Conservation (phyloP, 208 protist species). For the Leishmania major region DNA sequence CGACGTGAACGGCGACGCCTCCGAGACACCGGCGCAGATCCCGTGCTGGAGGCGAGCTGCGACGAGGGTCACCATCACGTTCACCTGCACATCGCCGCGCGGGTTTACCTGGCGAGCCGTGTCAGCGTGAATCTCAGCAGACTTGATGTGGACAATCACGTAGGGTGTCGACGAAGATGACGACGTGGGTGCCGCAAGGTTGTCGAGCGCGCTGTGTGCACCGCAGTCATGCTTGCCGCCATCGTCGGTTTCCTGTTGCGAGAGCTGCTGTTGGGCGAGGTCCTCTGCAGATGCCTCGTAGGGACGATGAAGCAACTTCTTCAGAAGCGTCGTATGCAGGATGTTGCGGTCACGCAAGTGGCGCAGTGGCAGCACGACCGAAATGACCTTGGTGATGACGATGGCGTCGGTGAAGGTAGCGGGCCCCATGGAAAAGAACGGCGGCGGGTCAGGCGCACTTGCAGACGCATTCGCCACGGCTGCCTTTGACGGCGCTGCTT, state of each 20-base stretch:
- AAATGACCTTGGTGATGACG: slow-evolving; percentile 29
- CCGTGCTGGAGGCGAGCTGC: slow-evolving; percentile 52
- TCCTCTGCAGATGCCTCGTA: slow-evolving; percentile 33
- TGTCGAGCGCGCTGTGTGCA: not conserved
- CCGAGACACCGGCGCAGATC: slow-evolving; percentile 51
- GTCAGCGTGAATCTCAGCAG: slow-evolving; percentile 44
- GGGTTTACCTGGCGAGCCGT: slow-evolving; percentile 47
- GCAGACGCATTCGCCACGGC: not conserved
- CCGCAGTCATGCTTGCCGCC: not conserved
- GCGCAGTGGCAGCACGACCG: slow-evolving; percentile 45
- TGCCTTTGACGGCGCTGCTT: not conserved
- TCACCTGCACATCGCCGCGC: slow-evolving; percentile 51
- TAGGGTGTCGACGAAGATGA: not conserved
- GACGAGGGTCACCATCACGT: slow-evolving; percentile 32
- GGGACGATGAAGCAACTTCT: slow-evolving; percentile 51
- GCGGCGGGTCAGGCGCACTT: slow-evolving; percentile 13
- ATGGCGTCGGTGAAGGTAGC: slow-evolving; percentile 42
- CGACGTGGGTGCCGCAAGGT: not conserved
- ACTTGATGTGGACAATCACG: slow-evolving; percentile 43
- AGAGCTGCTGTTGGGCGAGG: slow-evolving; percentile 17
- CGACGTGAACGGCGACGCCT: slow-evolving; percentile 35
- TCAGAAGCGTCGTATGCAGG: slow-evolving; percentile 49
- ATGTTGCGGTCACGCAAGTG: slow-evolving; percentile 41
- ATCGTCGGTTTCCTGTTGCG: not conserved
- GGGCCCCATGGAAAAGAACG: slow-evolving; percentile 47